Evolutionary conservation across 768 basidiomycete species (phyloP).

Genomic region (Russula brevipes): DNA sequence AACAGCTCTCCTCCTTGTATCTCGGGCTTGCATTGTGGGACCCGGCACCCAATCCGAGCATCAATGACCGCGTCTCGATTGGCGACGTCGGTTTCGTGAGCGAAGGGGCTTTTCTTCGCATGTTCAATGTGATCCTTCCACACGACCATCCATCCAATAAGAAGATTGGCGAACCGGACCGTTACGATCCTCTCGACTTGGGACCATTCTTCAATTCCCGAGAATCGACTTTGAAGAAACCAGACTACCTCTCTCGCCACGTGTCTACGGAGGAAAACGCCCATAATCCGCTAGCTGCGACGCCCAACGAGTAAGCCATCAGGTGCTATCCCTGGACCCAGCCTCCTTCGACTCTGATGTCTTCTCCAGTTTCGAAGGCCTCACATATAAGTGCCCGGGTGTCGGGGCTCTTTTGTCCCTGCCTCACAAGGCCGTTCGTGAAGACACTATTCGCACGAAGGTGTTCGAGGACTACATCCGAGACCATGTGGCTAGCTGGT

Average conservation of each 20-base stretch:
- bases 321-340: background rate
- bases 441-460: background rate
- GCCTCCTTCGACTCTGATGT: background rate
- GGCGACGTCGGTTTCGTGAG: conserved; percentile 25
- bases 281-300: background rate
- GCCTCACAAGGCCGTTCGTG: background rate
- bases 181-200: too few relatives aligned
- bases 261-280: background rate
- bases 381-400: background rate
- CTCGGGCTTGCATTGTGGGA: conserved; percentile 21
- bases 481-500: background rate
- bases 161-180: background rate
- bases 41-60: conserved; percentile 13
- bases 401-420: background rate
- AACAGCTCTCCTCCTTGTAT: conserved; percentile 9
- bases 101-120: conserved; percentile 19
- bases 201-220: too few relatives aligned
- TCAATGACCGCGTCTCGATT: conserved; percentile 19
- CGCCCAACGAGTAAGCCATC: background rate
- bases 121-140: conserved; percentile 20
- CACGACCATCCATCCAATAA: background rate
- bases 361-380: background rate
- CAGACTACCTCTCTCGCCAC: background rate
- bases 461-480: conserved; percentile 1
- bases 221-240: background rate